A percentile compares a stretch with the other conserved stretches of the same genome.
Evolutionary conservation across 2,329 filamentous ascomycete genomes (phyloP).

Genomic region (Leptosphaerulina australis): DNA sequence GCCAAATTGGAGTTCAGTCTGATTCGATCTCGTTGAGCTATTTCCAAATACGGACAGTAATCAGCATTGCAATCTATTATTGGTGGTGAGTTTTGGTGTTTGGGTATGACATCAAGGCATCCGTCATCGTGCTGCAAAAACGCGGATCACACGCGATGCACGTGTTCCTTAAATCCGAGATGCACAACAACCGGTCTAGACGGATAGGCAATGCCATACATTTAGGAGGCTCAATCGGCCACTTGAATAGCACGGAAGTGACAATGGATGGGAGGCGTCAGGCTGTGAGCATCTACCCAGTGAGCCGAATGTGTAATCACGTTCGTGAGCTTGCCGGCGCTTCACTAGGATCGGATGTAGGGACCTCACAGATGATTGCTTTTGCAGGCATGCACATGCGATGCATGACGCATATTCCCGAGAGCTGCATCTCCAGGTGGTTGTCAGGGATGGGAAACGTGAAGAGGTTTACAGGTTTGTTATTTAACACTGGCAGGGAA

Average conservation of each 20-base stretch:
- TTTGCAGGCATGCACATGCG: not conserved
- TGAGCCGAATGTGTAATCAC: not conserved
- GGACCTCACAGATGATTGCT: conserved; percentile 5
- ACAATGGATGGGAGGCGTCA: not conserved
- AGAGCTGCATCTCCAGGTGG: conserved; percentile 1
- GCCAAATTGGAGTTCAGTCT: too few species aligned
- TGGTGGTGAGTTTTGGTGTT: not conserved
- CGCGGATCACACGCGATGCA: conserved; percentile 1
- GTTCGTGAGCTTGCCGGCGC: not conserved
- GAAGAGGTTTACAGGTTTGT: conserved; percentile 7
- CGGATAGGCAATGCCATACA: not conserved
- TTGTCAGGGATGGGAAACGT: not conserved
- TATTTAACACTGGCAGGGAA: not conserved
- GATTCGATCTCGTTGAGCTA: too few species aligned
- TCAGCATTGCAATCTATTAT: not conserved
- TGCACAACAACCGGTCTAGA: not conserved
- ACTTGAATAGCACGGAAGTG: not conserved
- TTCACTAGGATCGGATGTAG: not conserved
- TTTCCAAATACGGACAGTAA: not conserved
- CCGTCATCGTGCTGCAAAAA: not conserved
- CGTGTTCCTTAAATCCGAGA: not conserved
- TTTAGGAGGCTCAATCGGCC: not conserved
- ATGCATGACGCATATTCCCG: conserved; percentile 11
- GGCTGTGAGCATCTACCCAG: not conserved
- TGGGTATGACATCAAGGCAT: not conserved